phyloP scores from a whole-genome alignment of 1,139 yeast species.

The Lipomyces yarrowii region DNA sequence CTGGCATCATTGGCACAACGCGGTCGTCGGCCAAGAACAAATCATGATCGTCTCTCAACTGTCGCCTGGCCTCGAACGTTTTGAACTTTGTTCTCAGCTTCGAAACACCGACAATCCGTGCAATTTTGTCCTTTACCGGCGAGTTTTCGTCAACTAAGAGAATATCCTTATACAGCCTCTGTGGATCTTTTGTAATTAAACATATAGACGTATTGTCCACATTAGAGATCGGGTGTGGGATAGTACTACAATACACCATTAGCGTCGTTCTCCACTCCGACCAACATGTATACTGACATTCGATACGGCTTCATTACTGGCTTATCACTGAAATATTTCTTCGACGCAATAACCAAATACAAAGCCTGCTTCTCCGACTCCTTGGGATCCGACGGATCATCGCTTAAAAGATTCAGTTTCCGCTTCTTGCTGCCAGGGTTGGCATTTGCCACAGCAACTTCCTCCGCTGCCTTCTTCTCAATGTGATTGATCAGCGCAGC shows the following conservation, averaged over 20 bases:
- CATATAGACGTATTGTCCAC: constrained; percentile 60
- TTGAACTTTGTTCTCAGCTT: constrained; percentile 50
- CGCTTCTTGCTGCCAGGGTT: constrained; percentile 30
- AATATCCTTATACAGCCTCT: constrained; percentile 61
- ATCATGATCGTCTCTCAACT: constrained; percentile 50
- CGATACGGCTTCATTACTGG: constrained; percentile 74
- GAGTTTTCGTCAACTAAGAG: constrained; percentile 55
- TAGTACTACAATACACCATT: constrained; percentile 33
- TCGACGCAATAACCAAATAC: constrained; percentile 63
- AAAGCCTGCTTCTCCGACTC: constrained; percentile 35
- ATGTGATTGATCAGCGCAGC: constrained; percentile 44
- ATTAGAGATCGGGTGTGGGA: constrained; percentile 55
- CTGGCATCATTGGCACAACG: constrained; percentile 77
- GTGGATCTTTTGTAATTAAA: constrained; percentile 71
- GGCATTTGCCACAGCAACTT: constrained; percentile 5
- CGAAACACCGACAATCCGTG: constrained; percentile 47
- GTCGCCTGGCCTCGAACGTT: constrained; percentile 49
- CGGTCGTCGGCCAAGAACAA: constrained; percentile 84
- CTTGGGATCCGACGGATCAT: constrained; percentile 52
- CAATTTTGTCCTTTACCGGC: constrained; percentile 36
- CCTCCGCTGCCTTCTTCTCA: constrained; percentile 31
- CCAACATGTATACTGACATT: constrained; percentile 41
- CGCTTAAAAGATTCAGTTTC: constrained; percentile 52
- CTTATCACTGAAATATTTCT: constrained; percentile 62
- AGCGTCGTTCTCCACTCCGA: background rate